Evolutionary conservation across 2,329 filamentous ascomycete species (phyloP), one percentile per base, ranked within the genome.

Genomic region (Diaporthe sp.): DNA sequence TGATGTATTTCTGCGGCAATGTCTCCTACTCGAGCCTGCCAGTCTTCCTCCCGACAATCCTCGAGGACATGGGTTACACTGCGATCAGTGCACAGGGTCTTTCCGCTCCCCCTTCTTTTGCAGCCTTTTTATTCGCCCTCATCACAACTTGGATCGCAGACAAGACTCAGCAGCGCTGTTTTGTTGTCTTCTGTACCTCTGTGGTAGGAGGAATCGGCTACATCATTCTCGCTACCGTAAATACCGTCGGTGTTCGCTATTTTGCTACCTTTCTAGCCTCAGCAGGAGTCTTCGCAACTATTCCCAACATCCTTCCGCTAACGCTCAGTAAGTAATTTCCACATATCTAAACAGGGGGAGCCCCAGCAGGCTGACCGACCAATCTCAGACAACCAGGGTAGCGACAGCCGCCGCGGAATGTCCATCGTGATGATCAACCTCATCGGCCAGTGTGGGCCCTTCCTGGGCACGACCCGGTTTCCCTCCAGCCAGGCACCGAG

Each of bases 1-100:
- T 71, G 49, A 71, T 71, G 67, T 71, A 71, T 15, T 71, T 71
- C 37, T 71, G 67, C 34, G 49, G 67, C n/a, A 71, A 71, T 44
- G 67, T 71, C 46, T 57, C 51, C 22, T 71, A 71, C 67, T 71
- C 67, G 15, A 71, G 67, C 25, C 34, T 71, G 34, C 67, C 67
- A 22, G 67, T 57, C 51, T 71, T 71, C 49, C n/a, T 71, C n/a
- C 67, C 67, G 15, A 71, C 67, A 19, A 71, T 71, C n/a, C 67
- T 71, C 22, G 67, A 71, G 34, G 67, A 71, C 28, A 71, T 71
- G 49, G 67, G 67, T 17, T 71, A 71, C n/a, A 71, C 67, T 15
- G 22, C 67, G n/a, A 71, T 71, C 49, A 68, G 44, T 42, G 49
- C 67, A 37, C 67, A 71, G 31, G 67, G 67, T 13, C 67, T 71